Base-by-base conservation (phyloP, 305 asterid species). In the Coffea humblotiana region DNA sequence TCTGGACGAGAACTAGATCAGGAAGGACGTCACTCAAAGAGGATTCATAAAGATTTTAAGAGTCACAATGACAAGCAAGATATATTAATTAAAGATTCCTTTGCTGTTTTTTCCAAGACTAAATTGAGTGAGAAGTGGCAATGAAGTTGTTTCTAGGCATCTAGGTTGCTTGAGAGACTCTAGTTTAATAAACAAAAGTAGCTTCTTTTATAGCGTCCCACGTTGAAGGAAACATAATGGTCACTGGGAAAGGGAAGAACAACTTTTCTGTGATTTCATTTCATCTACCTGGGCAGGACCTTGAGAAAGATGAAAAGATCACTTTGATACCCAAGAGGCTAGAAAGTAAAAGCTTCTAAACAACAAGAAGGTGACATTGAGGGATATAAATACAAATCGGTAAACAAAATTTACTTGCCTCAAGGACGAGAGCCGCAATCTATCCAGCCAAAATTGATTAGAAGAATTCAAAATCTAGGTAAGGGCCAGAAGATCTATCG, bases 391-490 rank as follows among this genome's bases (percentile, higher is more conserved):
- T 83, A 84, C 83, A 84, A 74, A 86, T 76, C 77, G 64, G 70
- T 74, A 72, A 65, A 70, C 64, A 69, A 73, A 80, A 74, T 77
- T 48, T 66, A 66, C 67, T 43, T 73, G 84, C 79, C 54, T 71
- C 51, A 66, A 84, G 61, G 63, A 84, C 67, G 80, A 80, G 74
- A 47, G 49, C 77, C 72, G 79, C 83, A 77, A 78, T 47, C 71
- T 70, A 18, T 74, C 80, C 71, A 67, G 37, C 48, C 77, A 85
- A 86, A 80, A 71, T 18, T 80, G 71, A 77, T 87, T 70, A 95
- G 86, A 95, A 95, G 83, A 95, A 95, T 63, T 95, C 99, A 63
- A 93, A 93, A 79, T 93, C 98, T 69, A 95, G 88, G 82, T 91
- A 95, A 75, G 94, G 93, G 65, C 95, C 97, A 16, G 97, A 90